Evolutionary conservation across 345 rosid genomes (phyloP), one percentile per base, ranked within the genome.

Genomic region (Boechera stricta): DNA sequence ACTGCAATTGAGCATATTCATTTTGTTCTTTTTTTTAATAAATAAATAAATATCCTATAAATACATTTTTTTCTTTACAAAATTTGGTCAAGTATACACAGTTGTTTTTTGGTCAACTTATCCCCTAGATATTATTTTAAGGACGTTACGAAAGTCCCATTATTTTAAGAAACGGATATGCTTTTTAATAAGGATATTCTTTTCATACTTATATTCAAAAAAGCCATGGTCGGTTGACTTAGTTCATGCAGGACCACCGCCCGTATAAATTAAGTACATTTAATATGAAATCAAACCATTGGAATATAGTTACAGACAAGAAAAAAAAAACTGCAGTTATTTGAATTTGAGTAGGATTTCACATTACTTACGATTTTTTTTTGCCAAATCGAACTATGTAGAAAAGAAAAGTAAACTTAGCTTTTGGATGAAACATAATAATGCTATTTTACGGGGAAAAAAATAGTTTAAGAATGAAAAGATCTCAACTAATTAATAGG

Each of bases 111-210:
- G 1, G 12, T 29, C 54, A 64, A 28, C 63, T n/a, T 10, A 58
- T 56, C 9, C 4, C 32, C 8, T 13, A 57, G 7, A 57, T 57
- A 15, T 10, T 59, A 35, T 33, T 33, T 16, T 0, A 59, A 32
- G 28, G 44, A 16, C 64, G 28, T 16, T 3, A 39, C 13, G 32
- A 62, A 39, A 63, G 13, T 42, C 35, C 3, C 7, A 33, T 10
- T 35, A 33, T 15, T 7, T n/a, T 1, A 29, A 33, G 49, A 18
- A 32, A 58, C 13, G 74, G 44, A 76, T 67, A 76, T 76, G 18
- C 73, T 49, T 39, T 39, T 47, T 8, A n/a, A 1, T 58, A 59
- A 38, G 79, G 41, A 76, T 76, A 76, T 76, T 60, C 79, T 59
- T 75, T 6, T 66, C 6, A 26, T 39, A 39, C 18, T 26, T 47